A percentile compares a stretch with the other conserved stretches of the same genome.
These are phyloP conservation scores for Ganoderma meredithae DNA, from an alignment of 1,284 basidiomycete genomes.

Conservation along the genomic window DNA sequence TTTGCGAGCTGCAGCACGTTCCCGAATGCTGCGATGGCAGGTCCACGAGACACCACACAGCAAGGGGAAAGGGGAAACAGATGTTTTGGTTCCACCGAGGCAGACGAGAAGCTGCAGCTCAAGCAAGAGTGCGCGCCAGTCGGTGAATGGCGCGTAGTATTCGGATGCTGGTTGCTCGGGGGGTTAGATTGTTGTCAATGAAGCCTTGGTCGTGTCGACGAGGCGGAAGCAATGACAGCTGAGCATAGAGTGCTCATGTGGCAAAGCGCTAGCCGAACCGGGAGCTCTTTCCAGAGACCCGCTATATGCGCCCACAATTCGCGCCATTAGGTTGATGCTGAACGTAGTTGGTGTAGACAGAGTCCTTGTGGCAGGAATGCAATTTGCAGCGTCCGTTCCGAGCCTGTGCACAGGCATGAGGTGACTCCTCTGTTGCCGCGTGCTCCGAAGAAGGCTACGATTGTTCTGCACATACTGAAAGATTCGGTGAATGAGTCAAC, in stretches of 20 bases:
- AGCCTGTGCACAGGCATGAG: too few species aligned
- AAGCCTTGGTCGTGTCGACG: neutral
- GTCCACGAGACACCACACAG: neutral
- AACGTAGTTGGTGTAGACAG: neutral
- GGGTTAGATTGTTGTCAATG: neutral
- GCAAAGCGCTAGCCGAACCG: neutral
- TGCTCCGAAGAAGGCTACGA: too few species aligned
- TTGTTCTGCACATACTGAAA: neutral
- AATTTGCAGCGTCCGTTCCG: too few species aligned
- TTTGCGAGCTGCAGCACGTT: neutral
- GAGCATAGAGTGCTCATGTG: too few species aligned
- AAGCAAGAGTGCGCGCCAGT: neutral
- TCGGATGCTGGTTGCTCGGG: constrained; percentile 1
- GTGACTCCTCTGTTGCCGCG: too few species aligned
- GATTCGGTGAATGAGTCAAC: neutral
- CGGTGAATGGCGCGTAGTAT: neutral
- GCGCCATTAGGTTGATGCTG: neutral
- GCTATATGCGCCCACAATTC: neutral
- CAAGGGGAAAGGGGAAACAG: neutral
- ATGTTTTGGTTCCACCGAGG: neutral
- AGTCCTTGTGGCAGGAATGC: neutral
- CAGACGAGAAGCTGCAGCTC: neutral
- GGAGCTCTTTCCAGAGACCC: neutral
- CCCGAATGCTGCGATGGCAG: neutral
- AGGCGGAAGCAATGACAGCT: neutral